Conservation (phyloP, 2,329 filamentous ascomycete species). For the Sclerotinia minor region DNA sequence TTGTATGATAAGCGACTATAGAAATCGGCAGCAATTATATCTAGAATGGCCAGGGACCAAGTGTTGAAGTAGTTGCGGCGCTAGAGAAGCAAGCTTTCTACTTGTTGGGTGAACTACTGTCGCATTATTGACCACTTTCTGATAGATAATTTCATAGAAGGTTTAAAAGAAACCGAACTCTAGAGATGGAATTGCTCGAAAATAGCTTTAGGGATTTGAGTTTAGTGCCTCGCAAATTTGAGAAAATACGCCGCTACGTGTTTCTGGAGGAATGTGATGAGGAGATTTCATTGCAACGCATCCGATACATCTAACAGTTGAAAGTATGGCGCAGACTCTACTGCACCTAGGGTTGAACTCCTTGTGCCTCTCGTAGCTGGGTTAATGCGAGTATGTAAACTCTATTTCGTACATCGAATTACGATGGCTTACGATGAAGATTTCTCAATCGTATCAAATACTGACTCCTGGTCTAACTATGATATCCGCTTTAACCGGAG, state of each 20-base stretch:
- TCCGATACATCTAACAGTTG: background rate
- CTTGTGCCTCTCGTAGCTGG: too few species aligned
- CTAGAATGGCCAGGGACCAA: background rate
- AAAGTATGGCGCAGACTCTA: background rate
- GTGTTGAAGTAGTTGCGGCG: constrained; percentile 27
- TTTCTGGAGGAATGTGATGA: too few species aligned
- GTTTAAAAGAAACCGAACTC: constrained; percentile 20
- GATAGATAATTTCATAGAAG: constrained; percentile 26
- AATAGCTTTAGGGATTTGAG: background rate
- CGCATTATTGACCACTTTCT: constrained; percentile 29
- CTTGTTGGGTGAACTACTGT: constrained; percentile 27
- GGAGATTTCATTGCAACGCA: too few species aligned
- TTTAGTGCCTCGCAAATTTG: too few species aligned
- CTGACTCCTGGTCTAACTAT: background rate
- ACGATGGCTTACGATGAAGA: background rate
- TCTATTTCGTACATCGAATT: background rate
- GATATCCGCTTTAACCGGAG: background rate
- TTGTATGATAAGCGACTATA: background rate
- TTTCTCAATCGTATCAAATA: background rate
- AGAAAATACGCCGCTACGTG: background rate
- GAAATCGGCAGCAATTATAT: background rate
- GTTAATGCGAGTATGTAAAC: too few species aligned
- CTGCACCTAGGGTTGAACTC: too few species aligned
- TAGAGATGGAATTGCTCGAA: constrained; percentile 24
- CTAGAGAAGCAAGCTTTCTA: constrained; percentile 24